Evolutionary conservation across 106 monocot genomes (phyloP).

Genomic region (Chionographis japonica): DNA sequence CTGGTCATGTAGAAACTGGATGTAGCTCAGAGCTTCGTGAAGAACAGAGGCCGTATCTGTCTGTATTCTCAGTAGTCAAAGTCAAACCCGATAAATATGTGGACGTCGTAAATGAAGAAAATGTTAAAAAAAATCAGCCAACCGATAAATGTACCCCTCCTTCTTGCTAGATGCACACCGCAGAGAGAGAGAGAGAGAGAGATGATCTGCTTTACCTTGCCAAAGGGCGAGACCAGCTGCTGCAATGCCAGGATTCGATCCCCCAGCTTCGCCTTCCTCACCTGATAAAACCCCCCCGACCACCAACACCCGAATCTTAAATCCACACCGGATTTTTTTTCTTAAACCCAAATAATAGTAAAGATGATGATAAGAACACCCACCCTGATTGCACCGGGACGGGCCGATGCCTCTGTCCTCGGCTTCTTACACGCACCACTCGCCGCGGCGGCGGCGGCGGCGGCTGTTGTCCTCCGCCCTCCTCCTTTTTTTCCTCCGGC

Average conservation of each 20-base stretch:
- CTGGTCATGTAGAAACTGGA: slow-evolving; percentile 56
- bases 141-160: no score
- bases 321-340: no score
- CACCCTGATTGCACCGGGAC: not conserved
- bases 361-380: not conserved
- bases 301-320: no score
- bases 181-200: not conserved
- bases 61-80: slow-evolving; percentile 16
- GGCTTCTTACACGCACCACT: not conserved
- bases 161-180: no score
- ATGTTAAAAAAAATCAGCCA: no score
- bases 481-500: no score
- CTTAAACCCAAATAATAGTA: not conserved
- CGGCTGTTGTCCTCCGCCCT: no score
- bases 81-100: slow-evolving; percentile 1
- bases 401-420: not conserved
- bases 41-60: slow-evolving; percentile 57
- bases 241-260: slow-evolving; percentile 23
- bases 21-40: slow-evolving; percentile 51
- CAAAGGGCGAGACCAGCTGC: slow-evolving; percentile 31
- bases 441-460: no score
- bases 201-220: slow-evolving; percentile 8
- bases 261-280: slow-evolving; percentile 31
- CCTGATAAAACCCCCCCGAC: not conserved
- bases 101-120: no score